phyloP scores from a whole-genome alignment of 495 filamentous ascomycete genomes.

The Usnea hakonensis region DNA sequence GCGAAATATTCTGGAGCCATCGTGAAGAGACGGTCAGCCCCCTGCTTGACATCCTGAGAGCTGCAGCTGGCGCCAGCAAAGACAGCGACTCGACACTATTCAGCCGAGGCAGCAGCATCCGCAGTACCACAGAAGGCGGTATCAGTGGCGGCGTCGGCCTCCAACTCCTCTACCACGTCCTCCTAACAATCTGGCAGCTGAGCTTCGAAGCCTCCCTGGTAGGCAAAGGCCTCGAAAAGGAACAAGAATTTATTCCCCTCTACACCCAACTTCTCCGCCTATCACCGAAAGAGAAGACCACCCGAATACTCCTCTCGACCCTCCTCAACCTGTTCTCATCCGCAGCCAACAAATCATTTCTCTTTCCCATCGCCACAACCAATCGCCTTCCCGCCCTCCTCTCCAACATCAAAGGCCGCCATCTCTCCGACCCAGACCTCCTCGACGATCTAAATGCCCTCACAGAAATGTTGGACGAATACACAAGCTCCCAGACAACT shows the following conservation, averaged over 20 bases:
- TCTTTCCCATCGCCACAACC: constrained; percentile 75
- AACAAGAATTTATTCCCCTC: constrained; percentile 84
- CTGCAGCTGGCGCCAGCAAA: constrained; percentile 62
- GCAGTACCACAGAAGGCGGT: constrained; percentile 51
- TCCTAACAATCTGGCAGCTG: constrained; percentile 90
- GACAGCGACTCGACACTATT: constrained; percentile 60
- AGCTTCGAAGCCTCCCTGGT: constrained; percentile 81
- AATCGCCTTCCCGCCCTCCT: constrained; percentile 76
- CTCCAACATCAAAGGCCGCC: constrained; percentile 70
- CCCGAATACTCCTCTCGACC: constrained; percentile 80
- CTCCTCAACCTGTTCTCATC: constrained; percentile 71
- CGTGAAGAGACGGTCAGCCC: constrained; percentile 74
- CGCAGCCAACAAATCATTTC: constrained; percentile 60
- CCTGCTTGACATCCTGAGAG: constrained; percentile 71
- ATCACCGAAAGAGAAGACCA: constrained; percentile 97
- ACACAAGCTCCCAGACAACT: constrained; percentile 92
- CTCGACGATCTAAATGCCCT: constrained; percentile 74
- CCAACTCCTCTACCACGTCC: constrained; percentile 88
- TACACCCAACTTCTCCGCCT: constrained; percentile 84
- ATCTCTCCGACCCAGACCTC: constrained; percentile 82
- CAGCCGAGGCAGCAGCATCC: constrained; percentile 50
- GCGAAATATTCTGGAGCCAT: constrained; percentile 82
- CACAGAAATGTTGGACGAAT: constrained; percentile 75
- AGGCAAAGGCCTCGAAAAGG: constrained; percentile 82
- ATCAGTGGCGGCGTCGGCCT: constrained; percentile 78